Evolutionary conservation across 768 basidiomycete species (phyloP), one percentile per base, ranked within the genome.

Genomic region (Myochromella boudieri): DNA sequence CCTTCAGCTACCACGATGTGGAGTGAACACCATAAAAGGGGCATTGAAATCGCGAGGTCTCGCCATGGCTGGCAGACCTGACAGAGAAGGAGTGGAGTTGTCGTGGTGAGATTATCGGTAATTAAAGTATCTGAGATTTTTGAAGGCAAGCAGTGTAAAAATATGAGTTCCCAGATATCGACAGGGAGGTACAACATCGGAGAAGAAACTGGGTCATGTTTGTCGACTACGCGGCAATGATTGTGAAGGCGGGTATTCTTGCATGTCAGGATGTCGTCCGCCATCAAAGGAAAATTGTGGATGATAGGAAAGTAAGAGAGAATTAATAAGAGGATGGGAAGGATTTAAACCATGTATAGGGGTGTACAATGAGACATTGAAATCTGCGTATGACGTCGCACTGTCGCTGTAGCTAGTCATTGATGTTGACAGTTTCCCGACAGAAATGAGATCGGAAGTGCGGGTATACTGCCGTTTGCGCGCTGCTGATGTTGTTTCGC

Each of bases 51-150:
- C 24, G 71, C 70, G 33, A 72, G 54, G 17, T 60, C 53, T 46
- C 74, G 61, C 77, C 77, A 78, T 44, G 63, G 51, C 31, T 51
- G 63, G 44, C 72, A 77, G 26, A 78, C 67, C 31, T 66, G 67
- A 36, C 74, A 70, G 27, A 74, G 43, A 22, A 72, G 49, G 11
- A 76, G 49, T 6, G 70, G 68, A 6, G 65, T 63, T 3, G 53
- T 56, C 17, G 43, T 31, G 6, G 55, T 42, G 29, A 49, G 51
- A 45, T 24, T 12, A 14, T 48, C 21, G 39, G 20, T 28, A 15
- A 27, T 1, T 15, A n/a, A 18, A 20, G 28, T 21, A 26, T 29
- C 7, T 28, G 21, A 11, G 18, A 6, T 14, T 24, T 43, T 9
- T 10, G 15, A 14, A n/a, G 62, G 59, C 25, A 66, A 50, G 40